Conservation (phyloP, 139 green algal genomes). For the Microglena sp. region DNA sequence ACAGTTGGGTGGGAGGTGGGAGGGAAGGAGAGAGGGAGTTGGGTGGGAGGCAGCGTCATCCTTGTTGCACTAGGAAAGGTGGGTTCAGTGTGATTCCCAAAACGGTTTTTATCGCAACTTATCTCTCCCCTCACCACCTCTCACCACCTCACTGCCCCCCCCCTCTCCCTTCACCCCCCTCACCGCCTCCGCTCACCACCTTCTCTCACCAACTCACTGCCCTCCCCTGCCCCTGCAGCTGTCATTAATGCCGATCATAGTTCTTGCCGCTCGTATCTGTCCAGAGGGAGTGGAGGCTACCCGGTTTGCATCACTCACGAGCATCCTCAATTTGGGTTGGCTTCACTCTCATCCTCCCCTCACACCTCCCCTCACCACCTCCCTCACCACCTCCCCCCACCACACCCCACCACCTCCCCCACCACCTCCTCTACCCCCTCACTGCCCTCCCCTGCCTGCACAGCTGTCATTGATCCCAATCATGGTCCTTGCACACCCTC, state of each 20-base stretch:
- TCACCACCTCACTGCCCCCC: neutral
- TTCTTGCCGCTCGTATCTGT: conserved; percentile 18
- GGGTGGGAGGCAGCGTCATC: conserved; percentile 84
- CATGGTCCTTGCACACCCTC: conserved; percentile 2
- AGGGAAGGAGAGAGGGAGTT: no score
- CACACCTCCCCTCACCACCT: no score
- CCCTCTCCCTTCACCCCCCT: neutral
- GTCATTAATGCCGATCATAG: neutral
- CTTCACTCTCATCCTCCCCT: no score
- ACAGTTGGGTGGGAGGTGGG: no score
- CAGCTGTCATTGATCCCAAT: no score
- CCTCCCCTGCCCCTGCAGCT: neutral
- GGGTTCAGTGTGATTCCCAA: no score
- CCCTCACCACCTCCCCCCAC: no score
- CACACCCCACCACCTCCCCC: no score
- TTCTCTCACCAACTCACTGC: neutral
- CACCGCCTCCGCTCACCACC: neutral
- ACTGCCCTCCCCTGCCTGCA: no score
- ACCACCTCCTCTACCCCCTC: no score
- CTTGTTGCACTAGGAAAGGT: conserved; percentile 84
- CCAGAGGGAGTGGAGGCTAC: conserved; percentile 89
- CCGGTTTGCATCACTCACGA: conserved; percentile 94
- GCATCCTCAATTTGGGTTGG: conserved; percentile 86
- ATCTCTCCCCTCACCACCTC: no score
- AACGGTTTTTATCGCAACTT: no score